Conservation (phyloP, 495 filamentous ascomycete genomes). For the Trichoderma orchidacearum region DNA sequence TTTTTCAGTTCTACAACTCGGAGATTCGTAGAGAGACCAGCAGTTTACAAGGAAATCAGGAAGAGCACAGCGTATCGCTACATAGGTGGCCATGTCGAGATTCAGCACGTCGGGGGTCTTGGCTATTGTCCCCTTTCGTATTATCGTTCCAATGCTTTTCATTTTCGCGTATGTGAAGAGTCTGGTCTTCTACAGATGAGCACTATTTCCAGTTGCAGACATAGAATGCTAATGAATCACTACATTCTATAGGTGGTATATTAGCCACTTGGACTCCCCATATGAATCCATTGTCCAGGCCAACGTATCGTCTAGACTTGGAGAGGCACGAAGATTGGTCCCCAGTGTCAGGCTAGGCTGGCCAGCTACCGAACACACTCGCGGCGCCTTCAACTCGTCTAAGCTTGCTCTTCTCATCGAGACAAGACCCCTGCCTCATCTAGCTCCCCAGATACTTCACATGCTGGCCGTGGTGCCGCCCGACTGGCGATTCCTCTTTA, state of each 20-base stretch:
- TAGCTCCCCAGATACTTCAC: slow-evolving; percentile 31
- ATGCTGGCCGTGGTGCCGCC: slow-evolving; percentile 36
- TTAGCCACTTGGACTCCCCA: slow-evolving; percentile 22
- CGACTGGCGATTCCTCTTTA: slow-evolving; percentile 37
- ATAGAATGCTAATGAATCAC: background rate
- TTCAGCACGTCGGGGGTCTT: background rate
- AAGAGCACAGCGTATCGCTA: too few relatives aligned
- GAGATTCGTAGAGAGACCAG: too few relatives aligned
- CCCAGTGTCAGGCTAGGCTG: slow-evolving; percentile 28
- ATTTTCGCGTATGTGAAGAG: background rate
- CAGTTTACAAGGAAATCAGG: too few relatives aligned
- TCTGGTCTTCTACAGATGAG: background rate
- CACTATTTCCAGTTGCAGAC: background rate
- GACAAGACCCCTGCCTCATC: slow-evolving; percentile 25
- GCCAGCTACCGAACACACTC: slow-evolving; percentile 15
- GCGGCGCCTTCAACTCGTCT: slow-evolving; percentile 26
- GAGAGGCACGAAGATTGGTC: slow-evolving; percentile 21
- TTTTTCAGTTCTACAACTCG: too few relatives aligned
- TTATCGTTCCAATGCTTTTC: background rate
- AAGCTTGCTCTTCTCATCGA: slow-evolving; percentile 39
- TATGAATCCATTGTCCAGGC: slow-evolving; percentile 23
- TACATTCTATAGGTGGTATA: slow-evolving; percentile 21
- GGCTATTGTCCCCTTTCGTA: background rate
- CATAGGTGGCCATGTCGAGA: background rate
- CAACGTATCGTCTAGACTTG: slow-evolving; percentile 16